These are phyloP conservation scores for Isoetes taiwanensis DNA, from an alignment of 75 land plant species.

Conservation along the genomic window DNA sequence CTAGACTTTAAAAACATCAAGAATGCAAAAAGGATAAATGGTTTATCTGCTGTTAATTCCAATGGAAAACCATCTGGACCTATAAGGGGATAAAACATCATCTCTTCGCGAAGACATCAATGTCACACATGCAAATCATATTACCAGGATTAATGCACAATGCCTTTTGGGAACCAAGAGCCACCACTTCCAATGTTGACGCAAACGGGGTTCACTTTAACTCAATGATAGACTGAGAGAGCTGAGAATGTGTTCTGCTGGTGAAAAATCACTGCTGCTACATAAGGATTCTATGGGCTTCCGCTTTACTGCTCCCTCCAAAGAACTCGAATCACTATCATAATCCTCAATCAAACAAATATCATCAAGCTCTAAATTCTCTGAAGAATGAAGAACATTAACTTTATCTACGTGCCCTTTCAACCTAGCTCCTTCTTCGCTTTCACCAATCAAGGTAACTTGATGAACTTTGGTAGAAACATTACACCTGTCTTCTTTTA, in stretches of 20 bases:
- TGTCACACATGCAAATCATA: not conserved
- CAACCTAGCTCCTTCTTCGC: too few relatives aligned
- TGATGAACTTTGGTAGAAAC: too few relatives aligned
- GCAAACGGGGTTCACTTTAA: not conserved
- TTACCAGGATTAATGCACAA: conserved; percentile 5
- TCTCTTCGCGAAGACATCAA: not conserved
- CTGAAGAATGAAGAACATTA: too few relatives aligned
- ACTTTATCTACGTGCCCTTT: too few relatives aligned
- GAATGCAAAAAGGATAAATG: too few relatives aligned
- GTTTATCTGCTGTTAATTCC: too few relatives aligned
- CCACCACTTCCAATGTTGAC: not conserved
- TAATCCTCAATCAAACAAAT: conserved; percentile 86
- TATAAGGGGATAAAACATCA: too few relatives aligned
- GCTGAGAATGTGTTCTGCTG: conserved; percentile 4
- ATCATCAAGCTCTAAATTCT: too few relatives aligned
- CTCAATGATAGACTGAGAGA: conserved; percentile 1
- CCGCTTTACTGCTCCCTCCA: conserved; percentile 9
- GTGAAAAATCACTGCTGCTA: conserved; percentile 34
- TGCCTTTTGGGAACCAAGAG: conserved; percentile 3
- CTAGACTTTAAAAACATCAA: too few relatives aligned
- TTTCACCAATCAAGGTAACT: too few relatives aligned
- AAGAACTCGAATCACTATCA: conserved; percentile 40
- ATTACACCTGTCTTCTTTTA: too few relatives aligned
- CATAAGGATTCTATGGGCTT: conserved; percentile 4
- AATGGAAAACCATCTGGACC: too few relatives aligned